Base-by-base conservation (phyloP, 1,284 basidiomycete genomes). In the Leccinum holopus region DNA sequence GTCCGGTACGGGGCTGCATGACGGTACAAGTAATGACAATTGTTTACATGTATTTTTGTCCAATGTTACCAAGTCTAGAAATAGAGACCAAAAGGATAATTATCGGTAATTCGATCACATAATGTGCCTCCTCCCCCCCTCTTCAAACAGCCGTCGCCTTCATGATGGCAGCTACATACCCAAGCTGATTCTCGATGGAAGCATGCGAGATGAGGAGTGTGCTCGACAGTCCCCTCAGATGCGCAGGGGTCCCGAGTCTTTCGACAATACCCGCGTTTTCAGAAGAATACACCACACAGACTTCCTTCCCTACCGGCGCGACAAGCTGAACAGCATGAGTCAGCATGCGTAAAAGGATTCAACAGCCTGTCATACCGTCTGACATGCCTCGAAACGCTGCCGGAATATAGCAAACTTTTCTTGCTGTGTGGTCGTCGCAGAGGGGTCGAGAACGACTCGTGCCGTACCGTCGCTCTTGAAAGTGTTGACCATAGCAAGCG, bases 221-320 rank as follows among this genome's bases (percentile, higher is more conserved):
- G 14, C 62, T 65, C n/a, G 70, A 63, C 35, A 78, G 69, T 32
- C 77, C 79, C 25, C 66, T 67, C n/a, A 80, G 67, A 21, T 69
- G 55, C 1, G 58, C 10, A 1, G 78, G 74, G n/a, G 75, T 60
- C 14, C 65, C 69, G 2, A 88, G 75, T 57, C 78, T 78, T 65
- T 83, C 79, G 25, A 77, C 73, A 32, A 84, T 71, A 30, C 75
- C 66, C 16, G 68, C 58, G 62, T 80, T 83, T 60, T 77, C 76
- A 9, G 84, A 82, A 14, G 84, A 82, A 61, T 82, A 86, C 64
- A 87, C 80, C 7, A 80, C 83, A 33, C 86, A 75, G 18, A 84
- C 74, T 55, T 81, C 79, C 35, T 70, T 67, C 4, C 81, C 83
- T 35, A 77, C 78, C 65, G 82, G 78, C 10, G 79, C 78, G 37